Evolutionary conservation across 805 yeast species (phyloP).

Genomic region (Pichia nanzhaoensis): DNA sequence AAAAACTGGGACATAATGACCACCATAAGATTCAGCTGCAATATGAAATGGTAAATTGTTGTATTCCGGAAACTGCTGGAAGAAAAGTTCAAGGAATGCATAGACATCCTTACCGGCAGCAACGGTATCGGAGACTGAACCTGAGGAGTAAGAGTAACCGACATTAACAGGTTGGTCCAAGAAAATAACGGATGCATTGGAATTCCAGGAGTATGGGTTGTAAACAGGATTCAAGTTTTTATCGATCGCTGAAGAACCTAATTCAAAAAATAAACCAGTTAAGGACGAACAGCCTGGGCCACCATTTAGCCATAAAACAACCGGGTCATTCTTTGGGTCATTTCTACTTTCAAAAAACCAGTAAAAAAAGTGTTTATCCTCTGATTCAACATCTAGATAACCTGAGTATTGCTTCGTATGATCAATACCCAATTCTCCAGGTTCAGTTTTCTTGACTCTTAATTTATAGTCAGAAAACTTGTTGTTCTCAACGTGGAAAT

Average conservation of each 20-base stretch:
- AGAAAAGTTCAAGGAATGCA: slow-evolving; percentile 77
- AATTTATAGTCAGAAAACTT: slow-evolving; percentile 40
- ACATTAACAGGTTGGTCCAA: slow-evolving; percentile 93
- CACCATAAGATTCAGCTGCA: slow-evolving; percentile 82
- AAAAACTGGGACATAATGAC: slow-evolving; percentile 72
- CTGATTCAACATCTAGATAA: slow-evolving; percentile 59
- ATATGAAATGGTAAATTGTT: slow-evolving; percentile 56
- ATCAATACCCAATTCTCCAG: slow-evolving; percentile 50
- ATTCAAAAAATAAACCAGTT: slow-evolving; percentile 84
- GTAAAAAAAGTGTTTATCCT: slow-evolving; percentile 81
- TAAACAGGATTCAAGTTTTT: slow-evolving; percentile 56
- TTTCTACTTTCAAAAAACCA: slow-evolving; percentile 92
- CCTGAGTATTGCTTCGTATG: slow-evolving; percentile 68
- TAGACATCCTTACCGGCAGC: slow-evolving; percentile 87
- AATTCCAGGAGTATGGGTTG: slow-evolving; percentile 88
- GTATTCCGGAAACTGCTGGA: slow-evolving; percentile 74
- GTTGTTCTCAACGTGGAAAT: slow-evolving; percentile 26
- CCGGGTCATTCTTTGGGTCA: slow-evolving; percentile 80
- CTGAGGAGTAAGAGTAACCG: slow-evolving; percentile 78
- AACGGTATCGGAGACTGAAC: slow-evolving; percentile 56
- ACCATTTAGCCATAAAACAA: slow-evolving; percentile 85
- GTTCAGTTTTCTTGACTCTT: slow-evolving; percentile 43
- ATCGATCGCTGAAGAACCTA: slow-evolving; percentile 80
- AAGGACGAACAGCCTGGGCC: slow-evolving; percentile 95
- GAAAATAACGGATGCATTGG: slow-evolving; percentile 82